These are phyloP conservation scores for Aspergillus floridensis DNA, from an alignment of 2,329 filamentous ascomycete species.

Conservation along the genomic window DNA sequence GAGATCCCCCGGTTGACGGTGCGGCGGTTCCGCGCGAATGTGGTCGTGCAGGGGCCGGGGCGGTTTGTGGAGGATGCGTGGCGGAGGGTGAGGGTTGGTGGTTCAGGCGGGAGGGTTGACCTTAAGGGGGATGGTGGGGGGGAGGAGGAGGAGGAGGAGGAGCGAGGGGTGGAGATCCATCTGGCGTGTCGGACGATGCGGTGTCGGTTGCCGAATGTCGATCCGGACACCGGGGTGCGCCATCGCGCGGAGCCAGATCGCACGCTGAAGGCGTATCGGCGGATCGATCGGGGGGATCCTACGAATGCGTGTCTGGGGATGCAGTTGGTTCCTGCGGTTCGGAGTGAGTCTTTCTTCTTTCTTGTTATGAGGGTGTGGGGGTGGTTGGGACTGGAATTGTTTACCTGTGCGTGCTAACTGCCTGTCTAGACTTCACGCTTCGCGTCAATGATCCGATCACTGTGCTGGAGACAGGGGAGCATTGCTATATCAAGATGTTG, in stretches of 20 bases:
- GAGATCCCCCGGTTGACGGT: conserved; percentile 47
- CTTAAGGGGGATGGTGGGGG: background rate
- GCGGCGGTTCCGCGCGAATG: conserved; percentile 58
- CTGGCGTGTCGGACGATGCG: conserved; percentile 58
- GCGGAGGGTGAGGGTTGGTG: conserved; percentile 47
- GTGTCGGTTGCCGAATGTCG: conserved; percentile 59
- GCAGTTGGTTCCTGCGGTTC: conserved; percentile 45
- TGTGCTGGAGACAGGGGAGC: conserved; percentile 43
- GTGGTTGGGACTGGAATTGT: too few species aligned
- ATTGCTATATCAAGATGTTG: conserved; percentile 45
- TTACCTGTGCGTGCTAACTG: background rate
- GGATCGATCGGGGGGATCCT: conserved; percentile 51
- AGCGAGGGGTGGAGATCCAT: conserved; percentile 34
- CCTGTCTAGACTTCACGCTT: conserved; percentile 31
- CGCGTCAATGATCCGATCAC: conserved; percentile 40
- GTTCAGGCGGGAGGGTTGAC: background rate
- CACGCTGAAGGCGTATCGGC: conserved; percentile 49
- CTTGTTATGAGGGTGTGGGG: too few species aligned
- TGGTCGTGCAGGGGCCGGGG: conserved; percentile 53
- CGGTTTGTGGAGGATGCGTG: conserved; percentile 58
- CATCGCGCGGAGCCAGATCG: conserved; percentile 49
- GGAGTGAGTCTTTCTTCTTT: conserved; percentile 19
- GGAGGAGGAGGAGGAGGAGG: conserved; percentile 19
- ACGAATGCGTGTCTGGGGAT: conserved; percentile 53
- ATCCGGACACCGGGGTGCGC: conserved; percentile 54